Conservation (phyloP, 768 basidiomycete genomes). For the Vishniacozyma victoriae region DNA sequence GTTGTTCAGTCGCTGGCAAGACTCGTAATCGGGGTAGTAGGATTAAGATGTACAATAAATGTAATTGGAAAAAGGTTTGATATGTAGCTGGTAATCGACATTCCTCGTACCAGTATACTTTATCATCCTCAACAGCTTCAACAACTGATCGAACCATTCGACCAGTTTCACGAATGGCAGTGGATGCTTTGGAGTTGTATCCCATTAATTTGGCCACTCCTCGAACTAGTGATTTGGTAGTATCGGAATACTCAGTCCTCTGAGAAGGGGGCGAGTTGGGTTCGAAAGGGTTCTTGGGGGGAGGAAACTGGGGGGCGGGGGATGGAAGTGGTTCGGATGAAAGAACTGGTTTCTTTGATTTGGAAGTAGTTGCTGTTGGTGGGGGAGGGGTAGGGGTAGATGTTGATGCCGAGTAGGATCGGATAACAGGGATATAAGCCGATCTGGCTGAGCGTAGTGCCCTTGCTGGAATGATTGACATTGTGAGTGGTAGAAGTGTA, state of each 20-base stretch:
- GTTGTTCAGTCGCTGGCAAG: slow-evolving; percentile 55
- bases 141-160: slow-evolving; percentile 49
- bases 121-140: slow-evolving; percentile 47
- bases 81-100: slow-evolving; percentile 85
- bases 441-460: too few relatives aligned
- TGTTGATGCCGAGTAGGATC: too few relatives aligned
- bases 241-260: slow-evolving; percentile 22
- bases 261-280: slow-evolving; percentile 6
- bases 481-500: too few relatives aligned
- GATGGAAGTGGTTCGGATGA: background rate
- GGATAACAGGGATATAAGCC: too few relatives aligned
- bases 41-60: slow-evolving; percentile 87
- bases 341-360: slow-evolving; percentile 2
- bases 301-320: slow-evolving; percentile 37
- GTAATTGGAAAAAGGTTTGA: slow-evolving; percentile 93
- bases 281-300: slow-evolving; percentile 40
- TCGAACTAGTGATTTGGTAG: slow-evolving; percentile 35
- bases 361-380: too few relatives aligned
- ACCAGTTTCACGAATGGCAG: slow-evolving; percentile 50
- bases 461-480: too few relatives aligned
- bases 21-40: slow-evolving; percentile 81
- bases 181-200: slow-evolving; percentile 47
- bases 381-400: too few relatives aligned
- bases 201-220: slow-evolving; percentile 49
- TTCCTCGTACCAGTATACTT: slow-evolving; percentile 53